A percentile compares a stretch with the other conserved stretches of the same genome.
Evolutionary conservation across 2,329 filamentous ascomycete genomes (phyloP).

Genomic region (Rutstroemia sp.): DNA sequence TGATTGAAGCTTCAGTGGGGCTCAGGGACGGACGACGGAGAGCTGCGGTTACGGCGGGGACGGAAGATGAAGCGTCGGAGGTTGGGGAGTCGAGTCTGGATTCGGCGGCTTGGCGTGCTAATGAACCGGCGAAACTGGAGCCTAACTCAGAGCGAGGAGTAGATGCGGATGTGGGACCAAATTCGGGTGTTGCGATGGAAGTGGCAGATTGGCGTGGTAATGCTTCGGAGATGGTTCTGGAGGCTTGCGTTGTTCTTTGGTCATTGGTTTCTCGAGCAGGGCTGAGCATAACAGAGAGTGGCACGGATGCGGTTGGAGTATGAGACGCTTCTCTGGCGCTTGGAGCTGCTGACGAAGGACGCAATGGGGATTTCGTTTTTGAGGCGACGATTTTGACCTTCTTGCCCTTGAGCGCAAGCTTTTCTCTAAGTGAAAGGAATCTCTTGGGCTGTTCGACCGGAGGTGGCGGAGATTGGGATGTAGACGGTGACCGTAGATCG

Average conservation of each 20-base stretch:
- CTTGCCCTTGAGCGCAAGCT: conserved; percentile 26
- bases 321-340: not conserved
- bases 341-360: not conserved
- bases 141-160: not conserved
- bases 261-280: not conserved
- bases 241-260: not conserved
- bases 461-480: conserved; percentile 3
- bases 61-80: not conserved
- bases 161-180: not conserved
- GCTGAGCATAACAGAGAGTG: not conserved
- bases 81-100: not conserved
- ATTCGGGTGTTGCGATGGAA: not conserved
- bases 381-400: conserved; percentile 22
- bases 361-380: conserved; percentile 7
- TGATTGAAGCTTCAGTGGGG: not conserved
- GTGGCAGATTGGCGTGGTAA: not conserved
- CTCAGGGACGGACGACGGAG: not conserved
- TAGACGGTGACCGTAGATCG: conserved; percentile 2
- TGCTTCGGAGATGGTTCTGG: not conserved
- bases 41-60: not conserved
- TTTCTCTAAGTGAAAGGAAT: conserved; percentile 25
- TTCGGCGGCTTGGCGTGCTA: not conserved
- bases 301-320: not conserved
- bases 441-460: not conserved
- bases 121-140: not conserved